Conservation (phyloP, 2,329 filamentous ascomycete species). For the Fusarium marasasianum region DNA sequence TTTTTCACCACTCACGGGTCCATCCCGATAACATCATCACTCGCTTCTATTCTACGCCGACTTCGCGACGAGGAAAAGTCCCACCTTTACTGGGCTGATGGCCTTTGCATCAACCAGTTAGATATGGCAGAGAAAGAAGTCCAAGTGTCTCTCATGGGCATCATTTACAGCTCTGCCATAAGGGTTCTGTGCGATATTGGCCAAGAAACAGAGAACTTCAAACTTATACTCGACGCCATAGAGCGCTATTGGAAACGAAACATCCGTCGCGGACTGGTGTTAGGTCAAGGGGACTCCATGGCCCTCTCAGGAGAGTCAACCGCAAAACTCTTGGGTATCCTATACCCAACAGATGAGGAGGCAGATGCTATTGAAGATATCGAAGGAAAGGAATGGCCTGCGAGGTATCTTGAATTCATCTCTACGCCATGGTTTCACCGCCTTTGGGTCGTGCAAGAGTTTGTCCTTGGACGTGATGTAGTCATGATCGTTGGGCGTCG, state of each 20-base stretch:
- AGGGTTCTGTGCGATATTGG: constrained; percentile 4
- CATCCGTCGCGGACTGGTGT: not conserved
- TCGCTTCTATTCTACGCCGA: constrained; percentile 1
- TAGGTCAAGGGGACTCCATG: not conserved
- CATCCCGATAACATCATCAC: constrained; percentile 4
- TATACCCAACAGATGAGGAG: not conserved
- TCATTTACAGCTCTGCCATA: constrained; percentile 6
- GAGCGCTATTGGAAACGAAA: constrained; percentile 3
- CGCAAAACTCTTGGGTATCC: not conserved
- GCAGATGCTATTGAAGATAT: not conserved
- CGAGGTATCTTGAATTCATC: not conserved
- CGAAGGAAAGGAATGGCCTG: not conserved
- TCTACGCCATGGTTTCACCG: constrained; percentile 9
- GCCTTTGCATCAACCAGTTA: constrained; percentile 4
- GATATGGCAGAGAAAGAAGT: not conserved
- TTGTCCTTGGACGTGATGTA: constrained; percentile 7
- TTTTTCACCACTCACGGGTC: not conserved
- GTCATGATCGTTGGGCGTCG: constrained; percentile 1
- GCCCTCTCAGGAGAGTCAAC: not conserved
- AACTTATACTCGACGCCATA: not conserved
- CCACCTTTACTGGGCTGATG: constrained; percentile 1
- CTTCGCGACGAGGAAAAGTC: not conserved
- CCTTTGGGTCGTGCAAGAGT: constrained; percentile 20
- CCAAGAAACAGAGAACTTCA: not conserved
- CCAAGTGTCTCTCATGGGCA: constrained; percentile 6